Percentiles rank a stretch among this genome's conserved stretches.
Evolutionary conservation across 2,329 filamentous ascomycete genomes (phyloP).

Genomic region (Teratosphaeria viscida): DNA sequence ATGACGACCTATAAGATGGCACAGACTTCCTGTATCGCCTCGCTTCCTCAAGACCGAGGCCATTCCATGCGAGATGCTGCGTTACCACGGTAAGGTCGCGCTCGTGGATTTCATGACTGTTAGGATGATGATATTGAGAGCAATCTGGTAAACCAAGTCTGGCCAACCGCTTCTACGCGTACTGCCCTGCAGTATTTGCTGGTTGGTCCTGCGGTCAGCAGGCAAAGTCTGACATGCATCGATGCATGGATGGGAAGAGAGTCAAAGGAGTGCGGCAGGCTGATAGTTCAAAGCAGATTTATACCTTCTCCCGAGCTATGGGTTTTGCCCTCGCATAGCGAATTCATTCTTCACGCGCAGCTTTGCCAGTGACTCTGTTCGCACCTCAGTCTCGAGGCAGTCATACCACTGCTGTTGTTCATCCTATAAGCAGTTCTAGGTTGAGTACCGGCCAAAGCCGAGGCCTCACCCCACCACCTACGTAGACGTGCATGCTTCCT

Average conservation of each 20-base stretch:
- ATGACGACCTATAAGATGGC: conserved; percentile 57
- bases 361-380: not conserved
- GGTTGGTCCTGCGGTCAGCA: conserved; percentile 42
- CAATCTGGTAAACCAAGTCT: conserved; percentile 40
- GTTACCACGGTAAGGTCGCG: not conserved
- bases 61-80: not conserved
- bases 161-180: conserved; percentile 36
- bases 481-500: not conserved
- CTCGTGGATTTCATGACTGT: not conserved
- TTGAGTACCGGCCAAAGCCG: not conserved
- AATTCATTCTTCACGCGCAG: not conserved
- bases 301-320: not conserved
- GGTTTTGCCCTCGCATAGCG: too few relatives aligned
- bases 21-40: conserved; percentile 31
- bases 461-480: not conserved
- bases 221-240: conserved; percentile 36
- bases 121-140: conserved; percentile 20
- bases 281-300: not conserved
- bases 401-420: not conserved
- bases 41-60: not conserved
- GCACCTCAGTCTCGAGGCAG: not conserved
- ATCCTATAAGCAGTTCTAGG: not conserved
- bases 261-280: not conserved
- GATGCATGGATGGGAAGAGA: not conserved
- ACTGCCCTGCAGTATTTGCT: conserved; percentile 24